These are phyloP conservation scores for Talaromyces marneffei DNA, from an alignment of 2,329 filamentous ascomycete genomes.

Conservation along the genomic window DNA sequence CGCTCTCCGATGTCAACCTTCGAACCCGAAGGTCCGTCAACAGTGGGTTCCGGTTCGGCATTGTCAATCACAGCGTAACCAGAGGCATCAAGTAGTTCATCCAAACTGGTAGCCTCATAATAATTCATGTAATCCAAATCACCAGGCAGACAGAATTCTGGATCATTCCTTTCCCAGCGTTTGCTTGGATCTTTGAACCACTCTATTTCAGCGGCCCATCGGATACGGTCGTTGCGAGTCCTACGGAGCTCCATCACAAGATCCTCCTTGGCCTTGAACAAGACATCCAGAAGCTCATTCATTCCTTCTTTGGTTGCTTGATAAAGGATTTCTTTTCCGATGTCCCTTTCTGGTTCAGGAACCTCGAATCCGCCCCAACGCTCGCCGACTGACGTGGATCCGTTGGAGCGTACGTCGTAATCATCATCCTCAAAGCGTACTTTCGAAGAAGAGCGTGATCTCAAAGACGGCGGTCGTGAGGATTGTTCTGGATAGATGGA, in stretches of 20 bases:
- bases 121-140: not conserved
- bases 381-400: constrained; percentile 62
- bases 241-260: constrained; percentile 62
- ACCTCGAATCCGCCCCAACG: constrained; percentile 74
- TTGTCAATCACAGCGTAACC: constrained; percentile 34
- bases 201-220: constrained; percentile 42
- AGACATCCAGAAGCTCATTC: constrained; percentile 80
- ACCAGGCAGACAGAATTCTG: constrained; percentile 15
- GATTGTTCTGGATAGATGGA: constrained; percentile 44
- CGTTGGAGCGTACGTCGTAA: constrained; percentile 64
- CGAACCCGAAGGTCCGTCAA: constrained; percentile 5
- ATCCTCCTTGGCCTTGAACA: constrained; percentile 79
- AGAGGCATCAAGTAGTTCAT: constrained; percentile 39
- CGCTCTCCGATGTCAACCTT: constrained; percentile 21
- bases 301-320: constrained; percentile 87
- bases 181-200: constrained; percentile 29
- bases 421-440: constrained; percentile 71
- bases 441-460: constrained; percentile 71
- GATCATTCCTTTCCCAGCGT: constrained; percentile 9
- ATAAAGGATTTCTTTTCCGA: constrained; percentile 82
- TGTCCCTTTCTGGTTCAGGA: constrained; percentile 72
- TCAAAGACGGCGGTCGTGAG: constrained; percentile 42
- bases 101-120: constrained; percentile 28
- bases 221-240: constrained; percentile 57
- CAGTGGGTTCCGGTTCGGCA: constrained; percentile 2